These are phyloP conservation scores for Huntiella moniliformis DNA, from an alignment of 2,329 filamentous ascomycete species.

Conservation along the genomic window DNA sequence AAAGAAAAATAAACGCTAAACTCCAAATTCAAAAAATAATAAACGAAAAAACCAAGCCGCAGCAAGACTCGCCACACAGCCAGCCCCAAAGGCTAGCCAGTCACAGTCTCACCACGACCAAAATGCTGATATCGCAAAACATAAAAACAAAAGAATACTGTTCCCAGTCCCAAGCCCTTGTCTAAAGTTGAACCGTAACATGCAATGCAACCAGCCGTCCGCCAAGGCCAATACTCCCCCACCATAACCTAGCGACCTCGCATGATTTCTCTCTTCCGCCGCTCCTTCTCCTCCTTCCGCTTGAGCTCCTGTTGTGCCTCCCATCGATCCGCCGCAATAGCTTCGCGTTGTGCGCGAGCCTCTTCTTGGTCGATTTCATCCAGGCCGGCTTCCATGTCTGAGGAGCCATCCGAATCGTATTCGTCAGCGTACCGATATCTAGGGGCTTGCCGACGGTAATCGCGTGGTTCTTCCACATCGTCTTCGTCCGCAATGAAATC, in stretches of 20 bases:
- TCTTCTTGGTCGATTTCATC: constrained; percentile 61
- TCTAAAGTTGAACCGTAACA: too few species aligned
- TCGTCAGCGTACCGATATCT: constrained; percentile 20
- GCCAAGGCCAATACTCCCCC: too few species aligned
- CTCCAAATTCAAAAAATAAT: too few species aligned
- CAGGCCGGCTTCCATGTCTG: constrained; percentile 61
- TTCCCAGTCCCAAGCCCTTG: too few species aligned
- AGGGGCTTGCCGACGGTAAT: neutral
- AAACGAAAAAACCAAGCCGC: too few species aligned
- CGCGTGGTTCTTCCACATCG: constrained; percentile 32
- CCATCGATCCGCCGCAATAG: constrained; percentile 47
- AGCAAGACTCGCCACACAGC: too few species aligned
- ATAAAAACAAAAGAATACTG: too few species aligned
- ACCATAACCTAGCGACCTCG: neutral
- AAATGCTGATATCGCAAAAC: too few species aligned
- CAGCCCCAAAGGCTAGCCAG: too few species aligned
- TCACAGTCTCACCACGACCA: too few species aligned
- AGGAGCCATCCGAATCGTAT: constrained; percentile 47
- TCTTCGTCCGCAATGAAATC: constrained; percentile 44
- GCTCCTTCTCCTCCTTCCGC: constrained; percentile 44
- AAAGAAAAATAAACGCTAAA: too few species aligned
- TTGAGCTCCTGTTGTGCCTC: constrained; percentile 43
- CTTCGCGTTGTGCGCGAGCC: constrained; percentile 37
- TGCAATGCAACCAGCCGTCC: too few species aligned
- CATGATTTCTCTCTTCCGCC: constrained; percentile 25